Base-by-base conservation (phyloP, 495 filamentous ascomycete genomes). In the Trichoderma orchidacearum region DNA sequence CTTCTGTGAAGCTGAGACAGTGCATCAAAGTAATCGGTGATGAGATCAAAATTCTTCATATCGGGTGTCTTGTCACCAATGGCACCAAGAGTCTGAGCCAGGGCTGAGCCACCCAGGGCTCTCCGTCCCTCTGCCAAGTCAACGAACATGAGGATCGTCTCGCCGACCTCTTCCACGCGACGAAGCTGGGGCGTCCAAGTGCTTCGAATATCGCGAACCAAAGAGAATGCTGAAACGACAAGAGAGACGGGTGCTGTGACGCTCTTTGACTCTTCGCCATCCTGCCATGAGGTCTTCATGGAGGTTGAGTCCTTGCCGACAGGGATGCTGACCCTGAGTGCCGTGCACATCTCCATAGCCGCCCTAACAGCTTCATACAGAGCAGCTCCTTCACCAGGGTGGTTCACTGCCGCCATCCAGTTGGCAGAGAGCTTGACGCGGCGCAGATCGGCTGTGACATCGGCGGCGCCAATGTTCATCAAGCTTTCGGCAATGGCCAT, bases 271-370 rank as follows among this genome's bases (percentile, higher is more conserved):
- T 80, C 72, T 52, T 83, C 77, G 35, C 77, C 74, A 55, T 93
- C 89, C 62, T 82, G 86, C 94, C 93, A 98, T 56, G 88, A 86
- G 72, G 93, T 91, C 75, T 96, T 96, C 93, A 98, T 97, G 15
- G 89, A 95, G 71, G 93, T 95, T 4, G 92, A 96, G 67, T 98
- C 93, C 72, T 97, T 96, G 53, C 93, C 93, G 8, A 96, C 93
- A 3, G 93, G 94, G 56, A 97, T 96, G 56, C 85, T 88, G 61
- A 97, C 82, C 18, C 89, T 89, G 32, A 97, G 77, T 63, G 84
- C 80, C 21, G 87, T 87, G 62, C 73, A 81, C 5, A 96, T 72
- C n/a, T 92, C 86, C 74, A 95, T 81, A 50, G 88, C 89, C 5
- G 93, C 91, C 66, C 95, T 82, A 30, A 96, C 93, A 30, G 89